phyloP scores from a whole-genome alignment of 2,329 filamentous ascomycete genomes.

The Thielaviopsis euricoi region DNA sequence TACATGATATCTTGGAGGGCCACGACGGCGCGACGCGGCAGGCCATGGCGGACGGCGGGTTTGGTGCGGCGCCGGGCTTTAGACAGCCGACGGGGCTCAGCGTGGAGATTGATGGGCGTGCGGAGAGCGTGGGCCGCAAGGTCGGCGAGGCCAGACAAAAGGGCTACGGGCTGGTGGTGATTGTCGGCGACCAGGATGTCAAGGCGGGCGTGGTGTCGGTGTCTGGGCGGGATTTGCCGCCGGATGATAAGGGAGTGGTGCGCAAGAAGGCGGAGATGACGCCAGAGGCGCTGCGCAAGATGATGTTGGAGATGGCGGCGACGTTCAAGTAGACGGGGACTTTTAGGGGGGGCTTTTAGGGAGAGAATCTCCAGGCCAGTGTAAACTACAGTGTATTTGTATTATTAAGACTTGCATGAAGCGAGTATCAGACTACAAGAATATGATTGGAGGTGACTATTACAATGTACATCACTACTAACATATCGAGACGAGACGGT shows the following conservation, averaged over 20 bases:
- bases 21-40: conserved; percentile 16
- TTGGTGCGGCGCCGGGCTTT: conserved; percentile 24
- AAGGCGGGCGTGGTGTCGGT: conserved; percentile 38
- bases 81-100: conserved; percentile 42
- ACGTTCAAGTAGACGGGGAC: conserved; percentile 26
- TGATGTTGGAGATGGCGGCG: conserved; percentile 29
- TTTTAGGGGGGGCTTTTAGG: too few species aligned
- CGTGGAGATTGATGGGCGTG: conserved; percentile 53
- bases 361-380: too few species aligned
- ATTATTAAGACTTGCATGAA: too few species aligned
- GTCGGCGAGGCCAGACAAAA: conserved; percentile 53
- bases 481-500: too few species aligned
- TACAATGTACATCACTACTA: neutral
- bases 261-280: conserved; percentile 25
- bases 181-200: conserved; percentile 53
- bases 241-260: conserved; percentile 6
- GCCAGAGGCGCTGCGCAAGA: conserved; percentile 27
- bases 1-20: conserved; percentile 30
- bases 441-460: too few species aligned
- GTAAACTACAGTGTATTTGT: neutral
- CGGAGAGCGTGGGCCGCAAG: conserved; percentile 49
- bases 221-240: conserved; percentile 22
- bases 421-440: too few species aligned
- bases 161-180: conserved; percentile 58
- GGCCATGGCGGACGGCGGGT: conserved; percentile 12